Evolutionary conservation across 2,329 filamentous ascomycete species (phyloP).

Genomic region (Calonectria multiphialidica): DNA sequence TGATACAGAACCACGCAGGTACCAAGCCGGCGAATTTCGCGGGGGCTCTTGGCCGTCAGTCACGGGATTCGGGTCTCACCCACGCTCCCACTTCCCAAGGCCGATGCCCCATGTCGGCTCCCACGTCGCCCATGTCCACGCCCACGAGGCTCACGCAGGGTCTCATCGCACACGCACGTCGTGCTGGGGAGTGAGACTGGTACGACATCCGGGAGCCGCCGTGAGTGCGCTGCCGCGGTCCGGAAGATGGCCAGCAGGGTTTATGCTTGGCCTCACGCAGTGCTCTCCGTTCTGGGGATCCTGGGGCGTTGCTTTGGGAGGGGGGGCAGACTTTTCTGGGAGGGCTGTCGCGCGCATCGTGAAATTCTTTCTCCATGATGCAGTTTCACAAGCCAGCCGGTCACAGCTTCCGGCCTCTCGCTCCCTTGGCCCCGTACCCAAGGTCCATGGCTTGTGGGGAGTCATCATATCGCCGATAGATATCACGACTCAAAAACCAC

Average conservation of each 20-base stretch:
- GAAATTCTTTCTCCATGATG: slow-evolving; percentile 31
- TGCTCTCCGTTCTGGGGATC: slow-evolving; percentile 24
- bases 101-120: slow-evolving; percentile 18
- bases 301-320: slow-evolving; percentile 13
- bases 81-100: slow-evolving; percentile 12
- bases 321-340: slow-evolving; percentile 19
- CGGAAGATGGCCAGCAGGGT: slow-evolving; percentile 35
- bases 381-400: slow-evolving; percentile 24
- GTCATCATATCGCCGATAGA: slow-evolving; percentile 6
- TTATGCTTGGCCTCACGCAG: slow-evolving; percentile 31
- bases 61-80: slow-evolving; percentile 21
- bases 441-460: not conserved
- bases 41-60: slow-evolving; percentile 15
- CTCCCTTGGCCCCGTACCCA: not conserved
- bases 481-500: slow-evolving; percentile 11
- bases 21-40: slow-evolving; percentile 30
- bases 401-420: slow-evolving; percentile 13
- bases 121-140: slow-evolving; percentile 19
- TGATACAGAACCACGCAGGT: slow-evolving; percentile 44
- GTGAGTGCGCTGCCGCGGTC: slow-evolving; percentile 30
- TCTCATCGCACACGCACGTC: slow-evolving; percentile 33
- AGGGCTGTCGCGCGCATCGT: slow-evolving; percentile 24
- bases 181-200: slow-evolving; percentile 32
- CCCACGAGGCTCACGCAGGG: slow-evolving; percentile 42
- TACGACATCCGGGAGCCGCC: slow-evolving; percentile 31